phyloP scores from a whole-genome alignment of 108 stramenopile genomes.

The Aureococcus anophagefferens region DNA sequence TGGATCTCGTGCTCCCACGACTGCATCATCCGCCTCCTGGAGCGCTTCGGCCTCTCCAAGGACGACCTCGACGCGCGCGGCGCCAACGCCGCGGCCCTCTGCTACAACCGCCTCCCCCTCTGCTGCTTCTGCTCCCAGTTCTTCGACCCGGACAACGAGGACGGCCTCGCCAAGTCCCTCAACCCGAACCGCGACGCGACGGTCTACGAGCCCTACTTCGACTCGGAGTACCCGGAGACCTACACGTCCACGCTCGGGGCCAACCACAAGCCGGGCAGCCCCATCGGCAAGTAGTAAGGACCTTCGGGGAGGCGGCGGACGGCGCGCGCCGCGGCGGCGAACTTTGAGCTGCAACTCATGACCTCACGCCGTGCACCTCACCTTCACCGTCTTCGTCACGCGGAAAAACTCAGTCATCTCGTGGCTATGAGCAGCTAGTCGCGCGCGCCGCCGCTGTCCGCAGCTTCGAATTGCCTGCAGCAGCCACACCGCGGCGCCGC shows the following conservation, averaged over 20 bases:
- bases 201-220: neutral
- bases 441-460: too few relatives aligned
- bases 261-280: too few relatives aligned
- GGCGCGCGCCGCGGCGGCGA: too few relatives aligned
- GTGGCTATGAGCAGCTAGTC: too few relatives aligned
- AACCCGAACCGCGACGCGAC: neutral
- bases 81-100: constrained; percentile 8
- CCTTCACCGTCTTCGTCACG: too few relatives aligned
- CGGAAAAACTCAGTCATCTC: too few relatives aligned
- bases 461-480: too few relatives aligned
- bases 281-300: too few relatives aligned
- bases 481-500: too few relatives aligned
- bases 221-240: constrained; percentile 3
- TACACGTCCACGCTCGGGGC: neutral
- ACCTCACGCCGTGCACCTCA: too few relatives aligned
- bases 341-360: too few relatives aligned
- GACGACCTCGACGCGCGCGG: constrained; percentile 22
- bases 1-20: constrained; percentile 20
- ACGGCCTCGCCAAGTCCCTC: constrained; percentile 10
- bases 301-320: too few relatives aligned
- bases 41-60: constrained; percentile 18
- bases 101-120: constrained; percentile 19
- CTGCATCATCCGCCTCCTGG: constrained; percentile 13
- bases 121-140: constrained; percentile 38
- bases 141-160: constrained; percentile 27